Conservation (phyloP, 805 yeast genomes). For the Hemisphaericaspora nanyangensis region DNA sequence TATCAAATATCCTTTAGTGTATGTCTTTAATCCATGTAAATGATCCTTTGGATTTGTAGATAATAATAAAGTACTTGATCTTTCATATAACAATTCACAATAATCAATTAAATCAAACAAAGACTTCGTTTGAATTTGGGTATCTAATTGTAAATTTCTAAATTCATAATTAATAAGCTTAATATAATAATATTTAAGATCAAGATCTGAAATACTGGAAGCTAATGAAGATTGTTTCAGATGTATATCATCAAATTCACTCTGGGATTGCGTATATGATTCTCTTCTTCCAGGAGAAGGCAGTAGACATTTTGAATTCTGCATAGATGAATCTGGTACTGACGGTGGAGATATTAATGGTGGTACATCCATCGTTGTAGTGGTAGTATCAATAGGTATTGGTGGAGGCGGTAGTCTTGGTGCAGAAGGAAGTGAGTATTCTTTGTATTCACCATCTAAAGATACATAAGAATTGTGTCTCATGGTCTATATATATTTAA, state of each 20-base stretch:
- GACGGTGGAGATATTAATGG: too few species aligned
- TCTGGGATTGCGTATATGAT: too few species aligned
- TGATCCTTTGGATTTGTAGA: background rate
- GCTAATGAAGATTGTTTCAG: background rate
- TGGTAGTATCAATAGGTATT: too few species aligned
- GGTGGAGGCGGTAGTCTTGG: slow-evolving; percentile 4
- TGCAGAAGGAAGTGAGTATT: background rate
- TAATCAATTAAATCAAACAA: slow-evolving; percentile 40
- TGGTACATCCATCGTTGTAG: too few species aligned
- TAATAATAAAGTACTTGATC: slow-evolving; percentile 3
- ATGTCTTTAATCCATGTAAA: slow-evolving; percentile 16
- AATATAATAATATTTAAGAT: slow-evolving; percentile 18
- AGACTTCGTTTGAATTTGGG: slow-evolving; percentile 23
- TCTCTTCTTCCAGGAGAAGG: too few species aligned
- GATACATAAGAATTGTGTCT: background rate
- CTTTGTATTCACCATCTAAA: slow-evolving; percentile 1
- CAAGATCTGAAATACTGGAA: slow-evolving; percentile 1
- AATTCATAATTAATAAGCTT: slow-evolving; percentile 32
- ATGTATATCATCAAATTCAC: too few species aligned
- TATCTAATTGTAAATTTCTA: slow-evolving; percentile 34
- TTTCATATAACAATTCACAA: slow-evolving; percentile 36
- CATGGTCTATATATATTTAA: too few species aligned
- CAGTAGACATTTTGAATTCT: too few species aligned
- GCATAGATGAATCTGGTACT: too few species aligned
- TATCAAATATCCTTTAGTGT: slow-evolving; percentile 36